Base-by-base conservation (phyloP, 805 yeast genomes). In the Candida koratica region DNA sequence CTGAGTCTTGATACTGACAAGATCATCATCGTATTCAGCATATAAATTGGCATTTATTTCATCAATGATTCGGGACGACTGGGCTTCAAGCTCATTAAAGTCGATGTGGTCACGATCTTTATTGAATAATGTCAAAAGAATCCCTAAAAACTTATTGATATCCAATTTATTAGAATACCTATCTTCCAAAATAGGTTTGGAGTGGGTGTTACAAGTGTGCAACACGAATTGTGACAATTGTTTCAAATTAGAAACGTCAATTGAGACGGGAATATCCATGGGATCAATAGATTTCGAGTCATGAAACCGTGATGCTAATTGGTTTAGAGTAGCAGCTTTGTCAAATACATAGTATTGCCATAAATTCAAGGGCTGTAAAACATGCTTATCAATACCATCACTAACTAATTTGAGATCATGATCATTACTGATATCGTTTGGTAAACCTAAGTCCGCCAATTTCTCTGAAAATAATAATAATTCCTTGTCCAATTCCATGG, bases 321-420 rank as follows among this genome's bases (percentile, higher is more conserved):
- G 58, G 1, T 51, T 48, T 11, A 79, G 48, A 8, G 71, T 67
- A 3, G 48, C 48, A 5, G 51, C 44, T 27, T 77, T 79, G 53
- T 87, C 72, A 23, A 88, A 66, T 4, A 81, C 89, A 55, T 89
- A 93, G 56, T 61, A 90, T 58, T 90, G 88, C 98, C 98, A 90
- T 37, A 90, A 66, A 43, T 79, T 73, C 37, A 86, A 60, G 4
- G 71, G 65, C 17, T 73, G 78, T 17, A 88, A 50, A 0, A 87
- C 96, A 48, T 84, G 79, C 4, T 64, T 55, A 43, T 77, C 75
- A 31, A 90, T 66, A 12, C 85, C 89, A 23, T 76, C 81, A 69
- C 84, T 75, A 16, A 89, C 62, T 19, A 51, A 56, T 25, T 71
- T 61, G 16, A 90, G 57, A 46, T 87, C 95, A 3, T 60, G 67